phyloP scores from a whole-genome alignment of 495 filamentous ascomycete species.

The Aspergillus sclerotiicarbonarius region DNA sequence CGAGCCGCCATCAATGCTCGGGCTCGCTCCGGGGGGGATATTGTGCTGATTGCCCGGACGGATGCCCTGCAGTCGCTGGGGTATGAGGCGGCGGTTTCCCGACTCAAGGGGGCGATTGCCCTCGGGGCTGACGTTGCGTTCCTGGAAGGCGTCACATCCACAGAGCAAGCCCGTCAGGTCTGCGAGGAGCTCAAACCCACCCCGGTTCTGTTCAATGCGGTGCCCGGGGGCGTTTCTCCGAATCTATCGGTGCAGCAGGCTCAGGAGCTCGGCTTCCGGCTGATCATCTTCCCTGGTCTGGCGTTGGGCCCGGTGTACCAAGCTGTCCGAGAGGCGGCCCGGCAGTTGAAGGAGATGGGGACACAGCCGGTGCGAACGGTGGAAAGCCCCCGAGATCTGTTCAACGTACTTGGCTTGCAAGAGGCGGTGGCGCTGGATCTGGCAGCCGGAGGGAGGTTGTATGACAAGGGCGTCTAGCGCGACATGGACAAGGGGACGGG shows the following conservation, averaged over 20 bases:
- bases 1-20: constrained; percentile 36
- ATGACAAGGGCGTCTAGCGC: background rate
- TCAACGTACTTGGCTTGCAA: background rate
- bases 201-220: constrained; percentile 29
- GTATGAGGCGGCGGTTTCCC: constrained; percentile 49
- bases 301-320: background rate
- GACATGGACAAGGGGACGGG: too few species aligned
- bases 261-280: constrained; percentile 23
- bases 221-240: constrained; percentile 25
- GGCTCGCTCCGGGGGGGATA: constrained; percentile 33
- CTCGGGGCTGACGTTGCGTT: constrained; percentile 56
- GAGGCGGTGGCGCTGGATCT: background rate
- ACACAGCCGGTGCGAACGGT: background rate
- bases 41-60: constrained; percentile 63
- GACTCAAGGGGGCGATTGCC: constrained; percentile 46
- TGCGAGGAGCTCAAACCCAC: constrained; percentile 22
- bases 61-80: constrained; percentile 54
- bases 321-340: background rate
- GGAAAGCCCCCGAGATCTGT: background rate
- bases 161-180: constrained; percentile 10
- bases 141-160: constrained; percentile 23
- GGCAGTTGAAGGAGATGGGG: background rate
- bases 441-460: background rate
- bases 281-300: constrained; percentile 23
- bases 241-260: constrained; percentile 21